Evolutionary conservation across 2,329 filamentous ascomycete species (phyloP).

Genomic region (Arthroderma sp.): DNA sequence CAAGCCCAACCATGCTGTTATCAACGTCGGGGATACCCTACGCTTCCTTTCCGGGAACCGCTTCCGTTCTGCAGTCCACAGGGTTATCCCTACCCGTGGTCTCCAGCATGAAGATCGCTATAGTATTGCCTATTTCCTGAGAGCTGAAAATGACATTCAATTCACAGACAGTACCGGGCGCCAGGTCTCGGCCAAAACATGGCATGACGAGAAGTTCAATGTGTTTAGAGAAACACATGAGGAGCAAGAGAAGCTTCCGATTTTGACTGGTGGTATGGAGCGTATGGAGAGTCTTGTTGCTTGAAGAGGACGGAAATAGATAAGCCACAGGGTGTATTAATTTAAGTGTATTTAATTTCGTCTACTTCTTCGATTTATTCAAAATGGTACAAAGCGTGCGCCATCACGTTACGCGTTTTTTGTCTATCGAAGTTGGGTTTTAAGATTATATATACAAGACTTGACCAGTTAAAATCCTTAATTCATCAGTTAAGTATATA

Average conservation of each 20-base stretch:
- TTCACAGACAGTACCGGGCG: constrained; percentile 11
- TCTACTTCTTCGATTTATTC: too few species aligned
- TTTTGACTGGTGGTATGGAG: constrained; percentile 1
- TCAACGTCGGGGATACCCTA: constrained; percentile 26
- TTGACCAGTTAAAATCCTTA: too few species aligned
- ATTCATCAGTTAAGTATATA: too few species aligned
- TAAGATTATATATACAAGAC: too few species aligned
- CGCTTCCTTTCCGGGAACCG: constrained; percentile 16
- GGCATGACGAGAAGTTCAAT: neutral
- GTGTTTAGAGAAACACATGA: neutral
- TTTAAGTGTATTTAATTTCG: too few species aligned
- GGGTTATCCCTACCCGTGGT: constrained; percentile 16
- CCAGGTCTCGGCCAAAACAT: constrained; percentile 15
- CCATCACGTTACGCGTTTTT: too few species aligned
- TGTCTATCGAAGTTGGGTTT: too few species aligned
- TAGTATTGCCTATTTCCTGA: constrained; percentile 18
- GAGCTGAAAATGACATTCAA: constrained; percentile 15
- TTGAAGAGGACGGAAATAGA: too few species aligned
- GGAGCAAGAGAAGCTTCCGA: neutral
- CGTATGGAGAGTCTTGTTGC: neutral
- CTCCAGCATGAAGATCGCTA: constrained; percentile 14
- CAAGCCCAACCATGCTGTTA: constrained; percentile 20
- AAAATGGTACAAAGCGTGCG: too few species aligned
- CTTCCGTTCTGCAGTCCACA: constrained; percentile 17
- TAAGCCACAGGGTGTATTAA: too few species aligned